Base-by-base conservation (phyloP, 805 yeast species). In the Zygosaccharomyces rouxii region DNA sequence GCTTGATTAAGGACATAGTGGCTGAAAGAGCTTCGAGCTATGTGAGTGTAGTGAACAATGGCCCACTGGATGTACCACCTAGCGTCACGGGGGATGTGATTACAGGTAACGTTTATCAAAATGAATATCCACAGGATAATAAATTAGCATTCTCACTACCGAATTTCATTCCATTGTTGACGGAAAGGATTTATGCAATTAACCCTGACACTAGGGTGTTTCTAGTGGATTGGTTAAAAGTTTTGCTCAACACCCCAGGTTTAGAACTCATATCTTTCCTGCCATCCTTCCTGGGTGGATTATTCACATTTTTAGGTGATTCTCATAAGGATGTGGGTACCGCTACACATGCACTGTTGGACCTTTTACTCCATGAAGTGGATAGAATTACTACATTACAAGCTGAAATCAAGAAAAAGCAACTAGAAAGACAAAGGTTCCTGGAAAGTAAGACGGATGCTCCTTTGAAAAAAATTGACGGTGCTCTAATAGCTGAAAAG, bases 141-240 rank as follows among this genome's bases (percentile, higher is more conserved):
- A 49, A 47, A 13, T 43, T 59, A 35, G 95, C 96, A 0, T 92
- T 92, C 60, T 84, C 94, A 5, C 70, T 94, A 35, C 84, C 88
- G 0, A 84, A 85, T 58, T 94, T 94, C 68, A 87, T 94, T 33
- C 98, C 98, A 0, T 72, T 95, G n/a, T 69, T 94, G 38, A 81
- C 86, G 53, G 99, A 94, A 64, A 74, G 98, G 55, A 88, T 94
- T 69, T 88, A 88, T 60, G 90, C 94, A 0, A 84, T 88, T 28
- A 95, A 94, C 58, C 97, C 98, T 1, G 87, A 86, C 60, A 89
- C 97, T 0, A 77, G 97, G 55, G 84, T 89, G 71, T 94, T 94
- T 60, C 71, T 94, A 48, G 92, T 94, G 10, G 87, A 95, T 44
- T 94, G 99, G 99, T 76, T 94, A 42, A 85, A 89, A 54, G 77